Percentiles rank a stretch among this genome's conserved stretches.
Conservation (phyloP, 202 grass and related monocot genomes). For the Tripidium arundinaceum region DNA sequence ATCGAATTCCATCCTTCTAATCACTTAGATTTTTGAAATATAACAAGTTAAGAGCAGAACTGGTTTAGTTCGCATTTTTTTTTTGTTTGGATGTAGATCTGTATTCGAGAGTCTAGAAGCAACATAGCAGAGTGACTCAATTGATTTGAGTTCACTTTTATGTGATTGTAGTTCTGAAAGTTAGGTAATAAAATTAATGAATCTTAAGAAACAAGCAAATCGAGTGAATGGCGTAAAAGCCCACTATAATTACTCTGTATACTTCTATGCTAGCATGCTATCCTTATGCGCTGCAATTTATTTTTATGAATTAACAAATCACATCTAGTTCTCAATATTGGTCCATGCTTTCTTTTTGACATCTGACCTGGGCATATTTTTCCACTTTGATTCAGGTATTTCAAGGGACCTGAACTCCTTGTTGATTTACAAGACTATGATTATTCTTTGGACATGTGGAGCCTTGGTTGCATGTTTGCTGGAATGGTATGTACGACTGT, state of each 20-base stretch:
- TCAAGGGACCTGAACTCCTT: slow-evolving; percentile 85
- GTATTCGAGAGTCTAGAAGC: slow-evolving; percentile 5
- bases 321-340: slow-evolving; percentile 8
- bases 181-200: neutral
- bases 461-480: slow-evolving; percentile 92
- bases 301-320: neutral
- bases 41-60: slow-evolving; percentile 16
- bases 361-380: slow-evolving; percentile 6
- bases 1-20: slow-evolving; percentile 9
- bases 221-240: neutral
- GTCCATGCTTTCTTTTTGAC: neutral
- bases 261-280: neutral
- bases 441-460: slow-evolving; percentile 91
- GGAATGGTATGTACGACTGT: slow-evolving; percentile 59
- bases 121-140: neutral
- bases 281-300: neutral
- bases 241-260: neutral
- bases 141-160: neutral
- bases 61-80: neutral
- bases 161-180: neutral
- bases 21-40: neutral
- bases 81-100: neutral
- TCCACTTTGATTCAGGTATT: slow-evolving; percentile 49
- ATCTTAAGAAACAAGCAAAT: neutral
- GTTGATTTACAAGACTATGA: slow-evolving; percentile 92